Evolutionary conservation across 2,329 filamentous ascomycete genomes (phyloP).

Genomic region (Mariannaea sp.): DNA sequence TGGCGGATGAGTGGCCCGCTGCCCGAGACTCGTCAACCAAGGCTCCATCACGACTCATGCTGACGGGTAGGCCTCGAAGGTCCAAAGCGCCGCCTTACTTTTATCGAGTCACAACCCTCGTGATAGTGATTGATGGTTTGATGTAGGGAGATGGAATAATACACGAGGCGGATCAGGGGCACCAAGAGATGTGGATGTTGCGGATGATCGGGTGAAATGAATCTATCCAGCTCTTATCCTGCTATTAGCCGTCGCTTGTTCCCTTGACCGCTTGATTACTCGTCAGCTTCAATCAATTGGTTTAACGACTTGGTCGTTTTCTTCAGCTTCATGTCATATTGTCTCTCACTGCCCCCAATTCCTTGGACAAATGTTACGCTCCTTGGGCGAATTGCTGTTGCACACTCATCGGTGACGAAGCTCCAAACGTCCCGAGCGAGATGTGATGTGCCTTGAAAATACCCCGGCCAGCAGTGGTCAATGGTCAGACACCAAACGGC

Average conservation of each 20-base stretch:
- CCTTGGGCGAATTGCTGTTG: constrained; percentile 15
- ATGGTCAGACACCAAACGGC: constrained; percentile 21
- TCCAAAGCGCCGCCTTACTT: constrained; percentile 28
- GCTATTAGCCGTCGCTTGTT: constrained; percentile 8
- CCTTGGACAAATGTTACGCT: not conserved
- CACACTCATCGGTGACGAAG: constrained; percentile 10
- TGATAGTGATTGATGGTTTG: constrained; percentile 27
- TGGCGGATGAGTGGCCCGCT: constrained; percentile 35
- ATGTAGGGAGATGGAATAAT: constrained; percentile 9
- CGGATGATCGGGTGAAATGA: constrained; percentile 12
- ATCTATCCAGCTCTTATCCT: constrained; percentile 6
- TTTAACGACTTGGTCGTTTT: constrained; percentile 2
- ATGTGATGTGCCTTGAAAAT: constrained; percentile 15
- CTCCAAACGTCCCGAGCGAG: constrained; percentile 10
- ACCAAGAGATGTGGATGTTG: constrained; percentile 21
- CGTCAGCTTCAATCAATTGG: constrained; percentile 17
- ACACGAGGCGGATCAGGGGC: constrained; percentile 16
- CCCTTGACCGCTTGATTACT: constrained; percentile 18
- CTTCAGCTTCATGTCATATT: constrained; percentile 2
- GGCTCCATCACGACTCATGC: constrained; percentile 35
- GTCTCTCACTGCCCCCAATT: constrained; percentile 11
- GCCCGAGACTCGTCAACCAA: constrained; percentile 31
- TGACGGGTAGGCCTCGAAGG: constrained; percentile 21
- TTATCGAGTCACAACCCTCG: constrained; percentile 29
- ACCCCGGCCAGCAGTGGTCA: constrained; percentile 11